These are phyloP conservation scores for Wickerhamomyces subpelliculosus DNA, from an alignment of 805 yeast species.

Conservation along the genomic window DNA sequence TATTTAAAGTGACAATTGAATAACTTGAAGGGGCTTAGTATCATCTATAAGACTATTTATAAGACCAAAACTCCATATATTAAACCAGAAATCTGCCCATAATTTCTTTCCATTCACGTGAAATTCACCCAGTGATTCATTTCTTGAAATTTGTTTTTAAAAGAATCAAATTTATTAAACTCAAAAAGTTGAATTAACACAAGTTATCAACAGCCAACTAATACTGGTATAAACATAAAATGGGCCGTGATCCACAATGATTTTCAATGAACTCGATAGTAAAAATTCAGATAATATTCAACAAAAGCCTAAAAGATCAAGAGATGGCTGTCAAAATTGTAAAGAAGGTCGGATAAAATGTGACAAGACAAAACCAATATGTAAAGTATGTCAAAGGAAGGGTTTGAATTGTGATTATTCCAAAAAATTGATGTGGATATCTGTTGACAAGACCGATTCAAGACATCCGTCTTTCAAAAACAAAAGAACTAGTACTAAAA, in stretches of 20 bases:
- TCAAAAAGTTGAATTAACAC: background rate
- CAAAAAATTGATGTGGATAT: constrained; percentile 6
- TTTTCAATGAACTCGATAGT: background rate
- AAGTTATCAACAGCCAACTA: no score
- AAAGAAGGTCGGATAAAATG: constrained; percentile 1
- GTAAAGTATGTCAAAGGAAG: background rate
- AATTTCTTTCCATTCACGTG: no score
- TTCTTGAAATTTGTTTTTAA: no score
- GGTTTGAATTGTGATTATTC: constrained; percentile 6
- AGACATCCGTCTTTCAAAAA: constrained; percentile 11
- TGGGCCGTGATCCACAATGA: background rate
- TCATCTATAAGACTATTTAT: no score
- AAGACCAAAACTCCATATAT: no score
- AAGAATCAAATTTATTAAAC: no score
- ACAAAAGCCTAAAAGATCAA: background rate
- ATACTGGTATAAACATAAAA: no score
- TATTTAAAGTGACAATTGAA: no score
- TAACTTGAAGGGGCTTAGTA: no score
- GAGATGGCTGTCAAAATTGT: constrained; percentile 2
- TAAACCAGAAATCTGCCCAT: no score
- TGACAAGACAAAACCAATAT: constrained; percentile 1
- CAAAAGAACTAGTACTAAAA: background rate
- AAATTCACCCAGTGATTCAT: no score
- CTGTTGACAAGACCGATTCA: constrained; percentile 4
- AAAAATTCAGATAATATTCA: background rate